A percentile compares a stretch with the other conserved stretches of the same genome.
phyloP scores from a whole-genome alignment of 2,329 filamentous ascomycete genomes.

The Cladosporium sp. region DNA sequence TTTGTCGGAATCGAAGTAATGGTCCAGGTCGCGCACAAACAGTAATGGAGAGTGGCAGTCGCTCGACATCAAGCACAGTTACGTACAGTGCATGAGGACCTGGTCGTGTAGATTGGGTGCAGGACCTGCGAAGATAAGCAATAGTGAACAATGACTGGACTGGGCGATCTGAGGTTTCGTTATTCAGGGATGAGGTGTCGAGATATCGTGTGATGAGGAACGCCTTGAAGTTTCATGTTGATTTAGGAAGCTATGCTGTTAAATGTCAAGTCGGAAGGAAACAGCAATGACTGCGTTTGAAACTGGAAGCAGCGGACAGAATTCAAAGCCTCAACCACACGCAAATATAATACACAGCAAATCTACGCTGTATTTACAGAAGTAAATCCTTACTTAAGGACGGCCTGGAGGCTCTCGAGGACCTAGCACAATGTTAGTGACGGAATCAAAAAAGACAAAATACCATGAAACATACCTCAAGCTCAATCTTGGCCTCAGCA shows the following conservation, averaged over 20 bases:
- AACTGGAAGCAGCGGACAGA: not conserved
- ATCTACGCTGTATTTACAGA: constrained; percentile 20
- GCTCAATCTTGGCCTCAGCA: constrained; percentile 97
- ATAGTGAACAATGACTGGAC: not conserved
- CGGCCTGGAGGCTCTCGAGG: constrained; percentile 78
- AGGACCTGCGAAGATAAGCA: not conserved
- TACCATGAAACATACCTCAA: constrained; percentile 69
- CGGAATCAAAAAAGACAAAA: not conserved
- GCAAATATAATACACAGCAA: constrained; percentile 20
- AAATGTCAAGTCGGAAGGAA: not conserved
- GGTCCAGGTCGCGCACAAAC: constrained; percentile 8
- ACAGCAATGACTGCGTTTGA: not conserved
- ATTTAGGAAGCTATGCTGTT: not conserved
- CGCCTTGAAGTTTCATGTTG: not conserved
- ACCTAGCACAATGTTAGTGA: constrained; percentile 54
- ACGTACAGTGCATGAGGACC: not conserved
- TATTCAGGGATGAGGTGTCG: not conserved
- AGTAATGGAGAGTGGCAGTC: constrained; percentile 12
- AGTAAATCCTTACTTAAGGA: constrained; percentile 66
- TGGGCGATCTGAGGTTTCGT: not conserved
- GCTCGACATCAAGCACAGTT: constrained; percentile 11
- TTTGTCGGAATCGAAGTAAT: not conserved
- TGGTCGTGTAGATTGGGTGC: not conserved
- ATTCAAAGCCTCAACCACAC: constrained; percentile 6
- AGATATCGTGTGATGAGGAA: not conserved